Evolutionary conservation across 2,329 filamentous ascomycete genomes (phyloP).

Genomic region (Simplicillium aogashimaense): DNA sequence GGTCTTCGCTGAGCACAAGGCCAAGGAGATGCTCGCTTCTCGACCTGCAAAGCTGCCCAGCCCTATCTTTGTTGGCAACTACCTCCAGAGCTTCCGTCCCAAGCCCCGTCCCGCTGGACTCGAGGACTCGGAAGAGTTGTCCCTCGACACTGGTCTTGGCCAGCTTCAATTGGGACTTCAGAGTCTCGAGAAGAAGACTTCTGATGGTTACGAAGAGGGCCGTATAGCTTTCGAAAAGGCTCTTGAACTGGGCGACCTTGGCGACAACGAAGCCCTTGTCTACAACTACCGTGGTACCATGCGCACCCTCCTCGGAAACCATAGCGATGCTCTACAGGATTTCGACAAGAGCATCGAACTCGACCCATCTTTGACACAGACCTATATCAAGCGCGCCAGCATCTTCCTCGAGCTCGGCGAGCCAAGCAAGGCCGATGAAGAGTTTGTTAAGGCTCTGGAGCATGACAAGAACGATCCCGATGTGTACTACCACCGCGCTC

Average conservation of each 20-base stretch:
- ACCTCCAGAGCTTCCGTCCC: slow-evolving; percentile 93
- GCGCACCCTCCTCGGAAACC: slow-evolving; percentile 83
- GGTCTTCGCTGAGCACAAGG: slow-evolving; percentile 93
- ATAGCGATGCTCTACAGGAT: slow-evolving; percentile 70
- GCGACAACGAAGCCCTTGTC: slow-evolving; percentile 76
- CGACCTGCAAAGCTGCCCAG: slow-evolving; percentile 84
- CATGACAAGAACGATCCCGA: slow-evolving; percentile 87
- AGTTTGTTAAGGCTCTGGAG: slow-evolving; percentile 76
- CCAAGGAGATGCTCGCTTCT: slow-evolving; percentile 77
- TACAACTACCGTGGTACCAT: slow-evolving; percentile 97
- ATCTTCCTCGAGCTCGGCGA: slow-evolving; percentile 92
- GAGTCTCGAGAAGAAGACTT: slow-evolving; percentile 76
- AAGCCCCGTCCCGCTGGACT: slow-evolving; percentile 72
- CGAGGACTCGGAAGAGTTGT: slow-evolving; percentile 69
- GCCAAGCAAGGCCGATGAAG: slow-evolving; percentile 74
- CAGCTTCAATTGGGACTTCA: slow-evolving; percentile 77
- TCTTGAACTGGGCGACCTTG: slow-evolving; percentile 70
- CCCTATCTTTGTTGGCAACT: slow-evolving; percentile 95
- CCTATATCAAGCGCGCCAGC: slow-evolving; percentile 97
- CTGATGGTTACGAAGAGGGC: slow-evolving; percentile 85
- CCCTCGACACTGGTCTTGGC: slow-evolving; percentile 70
- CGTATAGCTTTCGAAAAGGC: slow-evolving; percentile 80
- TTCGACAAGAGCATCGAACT: slow-evolving; percentile 90
- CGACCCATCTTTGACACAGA: slow-evolving; percentile 81
- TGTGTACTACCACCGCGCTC: slow-evolving; percentile 97